Base-by-base conservation (phyloP, 1,284 basidiomycete species). In the Rhodotorula sp. region DNA sequence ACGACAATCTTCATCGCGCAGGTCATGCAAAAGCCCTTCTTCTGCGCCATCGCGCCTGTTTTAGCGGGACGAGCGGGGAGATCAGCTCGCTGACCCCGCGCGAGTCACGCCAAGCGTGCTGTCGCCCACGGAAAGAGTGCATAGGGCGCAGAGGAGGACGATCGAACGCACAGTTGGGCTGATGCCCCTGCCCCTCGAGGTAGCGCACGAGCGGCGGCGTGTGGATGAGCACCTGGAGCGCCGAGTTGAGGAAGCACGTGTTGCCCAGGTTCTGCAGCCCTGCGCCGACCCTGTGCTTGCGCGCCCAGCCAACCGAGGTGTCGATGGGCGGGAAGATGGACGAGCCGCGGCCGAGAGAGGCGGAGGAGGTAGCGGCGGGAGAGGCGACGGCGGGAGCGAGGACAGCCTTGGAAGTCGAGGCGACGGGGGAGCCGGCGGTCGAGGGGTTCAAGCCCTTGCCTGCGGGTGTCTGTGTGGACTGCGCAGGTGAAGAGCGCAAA, bases 191-290 rank as follows among this genome's bases (percentile, higher is more conserved):
- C 8, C 53, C 9, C 36, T 78, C 83, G 44, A 86, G 72, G 91
- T 82, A 73, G 87, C 86, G 41, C 5, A 97, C 85, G 29, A 99
- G 86, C 6, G 95, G 94, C 17, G 95, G 90, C 0, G 96, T 98
- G 81, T 99, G 95, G 32, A 98, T 83, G 61, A 99, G 86, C 77
- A 94, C 93, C 84, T 99, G 97, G 70, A 99, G 84, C 46, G 91
- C 92, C 75, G 93, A 94, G 82, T 99, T 99, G 78, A 97, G 85
- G 82, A 97, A 99, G 83, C 97, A 99, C 2, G 94, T 97, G 81
- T 98, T 99, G 62, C 94, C 94, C n/a, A 85, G 89, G 82, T 99
- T 99, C 79, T 88, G 84, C 50, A 99, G 84, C 1, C 96, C 96
- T 0, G 81, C 81, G 32, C 86, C 90, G 70, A 86, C 81, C 79